Percentiles rank a stretch among this genome's conserved stretches.
phyloP scores from a whole-genome alignment of 768 basidiomycete species.

The Candolleomyces eurysporus region DNA sequence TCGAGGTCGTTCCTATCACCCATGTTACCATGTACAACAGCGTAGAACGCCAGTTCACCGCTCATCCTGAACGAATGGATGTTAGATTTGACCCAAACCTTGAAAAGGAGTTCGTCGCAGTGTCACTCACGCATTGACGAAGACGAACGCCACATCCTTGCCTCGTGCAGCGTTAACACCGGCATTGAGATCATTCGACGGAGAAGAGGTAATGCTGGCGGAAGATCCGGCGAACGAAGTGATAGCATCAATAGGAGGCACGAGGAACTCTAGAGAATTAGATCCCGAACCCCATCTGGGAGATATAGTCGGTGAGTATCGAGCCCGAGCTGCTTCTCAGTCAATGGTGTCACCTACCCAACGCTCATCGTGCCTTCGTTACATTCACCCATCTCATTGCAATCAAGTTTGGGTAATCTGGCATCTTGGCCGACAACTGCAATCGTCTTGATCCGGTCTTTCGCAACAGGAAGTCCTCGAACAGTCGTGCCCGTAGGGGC shows the following conservation, averaged over 20 bases:
- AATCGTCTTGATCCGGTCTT: constrained; percentile 49
- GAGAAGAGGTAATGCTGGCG: constrained; percentile 38
- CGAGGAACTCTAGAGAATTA: constrained; percentile 42
- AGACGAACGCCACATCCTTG: constrained; percentile 59
- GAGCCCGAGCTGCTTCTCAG: constrained; percentile 1
- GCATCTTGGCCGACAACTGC: constrained; percentile 64
- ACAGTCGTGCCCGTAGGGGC: constrained; percentile 29
- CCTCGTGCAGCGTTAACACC: constrained; percentile 40
- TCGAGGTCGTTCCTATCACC: constrained; percentile 61
- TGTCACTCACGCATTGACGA: constrained; percentile 50
- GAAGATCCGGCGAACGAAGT: constrained; percentile 36
- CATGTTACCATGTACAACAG: constrained; percentile 57
- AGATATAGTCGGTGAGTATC: no score
- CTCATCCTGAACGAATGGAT: constrained; percentile 38
- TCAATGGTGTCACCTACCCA: constrained; percentile 42
- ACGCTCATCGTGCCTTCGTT: constrained; percentile 60
- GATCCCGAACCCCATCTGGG: constrained; percentile 51
- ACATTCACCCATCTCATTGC: constrained; percentile 49
- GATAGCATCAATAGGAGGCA: constrained; percentile 48
- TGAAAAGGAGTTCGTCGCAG: background rate
- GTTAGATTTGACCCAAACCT: constrained; percentile 21
- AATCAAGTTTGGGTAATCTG: constrained; percentile 45
- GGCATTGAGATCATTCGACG: constrained; percentile 41
- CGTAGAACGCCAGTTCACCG: constrained; percentile 54
- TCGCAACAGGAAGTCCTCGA: constrained; percentile 44